Conservation (phyloP, 2,329 filamentous ascomycete genomes). For the Sphaceloma murrayae region DNA sequence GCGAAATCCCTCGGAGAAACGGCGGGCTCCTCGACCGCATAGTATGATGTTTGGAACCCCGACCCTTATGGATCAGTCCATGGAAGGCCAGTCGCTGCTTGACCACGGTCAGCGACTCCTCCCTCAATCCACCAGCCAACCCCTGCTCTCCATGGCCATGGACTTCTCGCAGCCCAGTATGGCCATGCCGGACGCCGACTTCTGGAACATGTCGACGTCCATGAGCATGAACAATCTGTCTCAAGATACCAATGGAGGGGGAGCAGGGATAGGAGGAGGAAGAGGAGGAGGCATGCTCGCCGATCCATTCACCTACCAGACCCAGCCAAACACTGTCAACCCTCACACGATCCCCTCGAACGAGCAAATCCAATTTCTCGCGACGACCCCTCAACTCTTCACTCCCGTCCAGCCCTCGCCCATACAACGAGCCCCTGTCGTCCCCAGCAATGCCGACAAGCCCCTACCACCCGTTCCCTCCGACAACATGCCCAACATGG, state of each 20-base stretch:
- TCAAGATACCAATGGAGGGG: background rate
- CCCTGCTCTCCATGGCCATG: constrained; percentile 12
- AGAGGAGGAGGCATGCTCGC: constrained; percentile 8
- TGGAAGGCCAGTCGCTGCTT: constrained; percentile 13
- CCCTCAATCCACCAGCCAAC: constrained; percentile 8
- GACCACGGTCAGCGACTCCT: constrained; percentile 16
- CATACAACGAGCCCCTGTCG: constrained; percentile 12
- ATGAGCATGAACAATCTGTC: constrained; percentile 14
- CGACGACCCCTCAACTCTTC: constrained; percentile 13
- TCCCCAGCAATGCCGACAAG: constrained; percentile 15
- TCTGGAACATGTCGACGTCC: constrained; percentile 8
- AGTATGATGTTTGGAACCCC: constrained; percentile 16
- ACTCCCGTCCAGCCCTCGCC: constrained; percentile 3
- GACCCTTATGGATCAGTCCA: constrained; percentile 11
- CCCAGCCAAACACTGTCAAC: background rate
- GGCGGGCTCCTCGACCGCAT: constrained; percentile 33
- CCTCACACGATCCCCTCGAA: background rate
- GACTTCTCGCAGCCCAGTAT: constrained; percentile 7
- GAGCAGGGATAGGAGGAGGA: no score
- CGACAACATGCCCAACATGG: constrained; percentile 19
- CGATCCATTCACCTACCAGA: constrained; percentile 15
- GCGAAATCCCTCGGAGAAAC: constrained; percentile 44
- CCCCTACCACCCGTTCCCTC: constrained; percentile 11
- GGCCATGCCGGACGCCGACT: constrained; percentile 5
- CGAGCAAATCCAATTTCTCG: constrained; percentile 13